phyloP scores from a whole-genome alignment of 108 stramenopile genomes.

The Fragilaria crotonensis region DNA sequence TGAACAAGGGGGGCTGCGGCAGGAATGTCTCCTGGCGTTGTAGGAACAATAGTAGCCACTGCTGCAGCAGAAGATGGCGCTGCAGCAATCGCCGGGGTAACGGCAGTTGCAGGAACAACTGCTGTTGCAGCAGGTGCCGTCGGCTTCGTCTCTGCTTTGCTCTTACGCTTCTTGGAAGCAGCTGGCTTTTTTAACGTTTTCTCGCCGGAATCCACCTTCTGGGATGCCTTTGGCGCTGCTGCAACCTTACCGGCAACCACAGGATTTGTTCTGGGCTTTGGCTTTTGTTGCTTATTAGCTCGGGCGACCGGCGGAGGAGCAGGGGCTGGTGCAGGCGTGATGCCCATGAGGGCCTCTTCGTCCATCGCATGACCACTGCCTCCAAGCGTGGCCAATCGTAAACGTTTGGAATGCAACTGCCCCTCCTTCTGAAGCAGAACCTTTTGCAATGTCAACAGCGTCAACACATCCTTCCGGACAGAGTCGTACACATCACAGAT shows the following conservation, averaged over 20 bases:
- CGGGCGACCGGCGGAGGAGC: conserved; percentile 5
- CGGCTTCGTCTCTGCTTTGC: conserved; percentile 20
- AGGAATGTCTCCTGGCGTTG: no score
- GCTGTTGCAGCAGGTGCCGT: conserved; percentile 10
- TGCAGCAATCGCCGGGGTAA: conserved; percentile 3
- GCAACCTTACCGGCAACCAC: background rate
- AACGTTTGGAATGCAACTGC: conserved; percentile 44
- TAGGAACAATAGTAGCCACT: no score
- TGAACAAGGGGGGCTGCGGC: no score
- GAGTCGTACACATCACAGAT: conserved; percentile 83
- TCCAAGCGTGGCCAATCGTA: conserved; percentile 35
- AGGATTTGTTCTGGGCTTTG: conserved; percentile 6
- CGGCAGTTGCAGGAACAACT: conserved; percentile 5
- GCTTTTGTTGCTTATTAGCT: background rate
- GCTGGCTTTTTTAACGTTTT: conserved; percentile 14
- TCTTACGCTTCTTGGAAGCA: conserved; percentile 27
- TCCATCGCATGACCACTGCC: conserved; percentile 25
- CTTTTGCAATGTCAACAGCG: conserved; percentile 71
- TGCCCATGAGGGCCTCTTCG: conserved; percentile 44
- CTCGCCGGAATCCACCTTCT: background rate
- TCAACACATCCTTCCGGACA: conserved; percentile 75
- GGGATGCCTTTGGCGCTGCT: background rate
- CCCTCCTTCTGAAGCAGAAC: conserved; percentile 66
- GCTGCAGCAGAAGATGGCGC: no score
- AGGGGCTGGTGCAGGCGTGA: conserved; percentile 23